Percentiles rank a stretch among this genome's conserved stretches.
Evolutionary conservation across 108 stramenopile genomes (phyloP).

Genomic region (Fragilaria crotonensis): DNA sequence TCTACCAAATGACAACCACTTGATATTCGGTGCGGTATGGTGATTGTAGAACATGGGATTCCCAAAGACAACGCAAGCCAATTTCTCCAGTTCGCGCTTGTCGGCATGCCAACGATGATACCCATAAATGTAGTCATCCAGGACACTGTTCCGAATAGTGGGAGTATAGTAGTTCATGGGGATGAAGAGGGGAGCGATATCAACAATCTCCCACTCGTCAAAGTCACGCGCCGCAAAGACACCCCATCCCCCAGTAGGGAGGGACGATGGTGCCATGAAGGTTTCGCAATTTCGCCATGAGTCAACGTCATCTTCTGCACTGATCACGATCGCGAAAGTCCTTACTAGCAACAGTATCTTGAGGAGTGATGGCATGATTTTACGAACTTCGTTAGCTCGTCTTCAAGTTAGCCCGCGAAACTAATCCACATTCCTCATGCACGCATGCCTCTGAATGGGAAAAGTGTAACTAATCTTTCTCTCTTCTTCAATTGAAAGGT

Average conservation of each 20-base stretch:
- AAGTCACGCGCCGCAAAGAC: conserved; percentile 23
- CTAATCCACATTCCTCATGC: too few relatives aligned
- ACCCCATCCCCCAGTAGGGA: conserved; percentile 21
- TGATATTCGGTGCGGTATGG: conserved; percentile 23
- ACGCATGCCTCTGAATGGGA: too few relatives aligned
- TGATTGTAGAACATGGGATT: conserved; percentile 34
- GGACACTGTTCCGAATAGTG: conserved; percentile 4
- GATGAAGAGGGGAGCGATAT: conserved; percentile 24
- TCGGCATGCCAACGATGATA: conserved; percentile 1
- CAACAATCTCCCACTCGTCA: conserved; percentile 18
- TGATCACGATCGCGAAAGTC: not conserved
- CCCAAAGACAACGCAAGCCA: conserved; percentile 20
- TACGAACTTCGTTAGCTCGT: too few relatives aligned
- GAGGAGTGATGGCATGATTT: too few relatives aligned
- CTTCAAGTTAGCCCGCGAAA: too few relatives aligned
- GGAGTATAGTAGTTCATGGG: conserved; percentile 14
- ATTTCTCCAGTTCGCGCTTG: not conserved
- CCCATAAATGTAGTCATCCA: conserved; percentile 32
- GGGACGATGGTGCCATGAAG: conserved; percentile 24
- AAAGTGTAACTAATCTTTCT: too few relatives aligned
- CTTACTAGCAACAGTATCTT: not conserved
- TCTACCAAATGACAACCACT: conserved; percentile 2
- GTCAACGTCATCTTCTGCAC: not conserved
- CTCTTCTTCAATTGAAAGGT: too few relatives aligned
- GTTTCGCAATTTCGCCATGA: conserved; percentile 21